A percentile compares a stretch with the other conserved stretches of the same genome.
Conservation (phyloP, 2,329 filamentous ascomycete genomes). For the Alternaria postmessia region DNA sequence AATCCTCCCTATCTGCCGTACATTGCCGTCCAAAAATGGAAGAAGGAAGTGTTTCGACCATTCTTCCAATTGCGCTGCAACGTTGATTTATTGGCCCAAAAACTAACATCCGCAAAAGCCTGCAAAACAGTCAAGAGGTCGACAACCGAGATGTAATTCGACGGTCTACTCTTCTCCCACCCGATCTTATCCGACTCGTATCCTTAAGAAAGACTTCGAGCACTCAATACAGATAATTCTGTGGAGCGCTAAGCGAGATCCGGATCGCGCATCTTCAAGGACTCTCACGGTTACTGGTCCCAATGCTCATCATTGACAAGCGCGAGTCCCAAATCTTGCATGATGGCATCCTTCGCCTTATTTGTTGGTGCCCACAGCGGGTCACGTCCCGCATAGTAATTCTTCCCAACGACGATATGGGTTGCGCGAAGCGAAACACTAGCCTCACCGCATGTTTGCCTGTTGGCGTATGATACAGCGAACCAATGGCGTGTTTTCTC, state of each 20-base stretch:
- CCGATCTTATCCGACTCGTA: too few relatives aligned
- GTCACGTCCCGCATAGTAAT: slow-evolving; percentile 14
- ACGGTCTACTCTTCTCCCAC: too few relatives aligned
- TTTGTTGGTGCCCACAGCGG: slow-evolving; percentile 6
- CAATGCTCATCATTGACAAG: not conserved
- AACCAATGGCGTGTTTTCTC: slow-evolving; percentile 4
- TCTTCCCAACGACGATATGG: slow-evolving; percentile 12
- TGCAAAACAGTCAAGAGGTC: too few relatives aligned
- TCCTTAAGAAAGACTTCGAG: too few relatives aligned
- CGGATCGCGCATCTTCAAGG: not conserved
- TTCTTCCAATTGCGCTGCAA: not conserved
- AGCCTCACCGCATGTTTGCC: slow-evolving; percentile 16
- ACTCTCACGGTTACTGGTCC: not conserved
- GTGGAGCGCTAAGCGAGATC: too few relatives aligned
- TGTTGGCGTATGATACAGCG: slow-evolving; percentile 14
- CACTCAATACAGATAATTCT: too few relatives aligned
- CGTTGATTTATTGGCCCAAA: rapidly evolving
- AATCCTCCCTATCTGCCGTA: not conserved
- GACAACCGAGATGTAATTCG: too few relatives aligned
- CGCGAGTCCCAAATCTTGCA: not conserved
- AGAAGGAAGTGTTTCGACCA: not conserved
- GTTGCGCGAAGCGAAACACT: slow-evolving; percentile 15
- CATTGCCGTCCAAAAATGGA: not conserved
- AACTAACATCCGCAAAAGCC: not conserved
- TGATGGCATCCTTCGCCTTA: not conserved